phyloP scores from a whole-genome alignment of 768 basidiomycete genomes.

The Melanogaster broomeanus region DNA sequence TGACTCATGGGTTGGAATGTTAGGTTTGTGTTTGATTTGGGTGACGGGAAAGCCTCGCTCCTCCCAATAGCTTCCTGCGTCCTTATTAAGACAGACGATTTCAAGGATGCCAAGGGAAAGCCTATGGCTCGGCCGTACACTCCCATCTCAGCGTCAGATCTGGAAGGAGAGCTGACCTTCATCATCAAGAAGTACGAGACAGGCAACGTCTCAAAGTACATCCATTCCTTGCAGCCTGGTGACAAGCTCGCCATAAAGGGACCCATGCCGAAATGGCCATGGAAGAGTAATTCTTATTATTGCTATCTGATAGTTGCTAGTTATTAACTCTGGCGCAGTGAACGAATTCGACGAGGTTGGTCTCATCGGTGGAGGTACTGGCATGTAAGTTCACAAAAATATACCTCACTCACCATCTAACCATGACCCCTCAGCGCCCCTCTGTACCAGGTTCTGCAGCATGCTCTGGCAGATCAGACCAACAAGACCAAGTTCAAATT shows the following conservation, averaged over 20 bases:
- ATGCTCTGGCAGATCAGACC: slow-evolving; percentile 66
- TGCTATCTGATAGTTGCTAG: neutral
- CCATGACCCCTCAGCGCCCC: slow-evolving; percentile 57
- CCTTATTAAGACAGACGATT: slow-evolving; percentile 71
- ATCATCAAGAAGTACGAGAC: slow-evolving; percentile 84
- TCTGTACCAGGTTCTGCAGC: slow-evolving; percentile 77
- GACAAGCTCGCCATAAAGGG: slow-evolving; percentile 87
- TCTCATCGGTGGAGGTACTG: slow-evolving; percentile 91
- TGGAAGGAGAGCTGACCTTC: slow-evolving; percentile 74
- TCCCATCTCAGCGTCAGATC: slow-evolving; percentile 78
- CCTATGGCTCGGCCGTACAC: slow-evolving; percentile 93
- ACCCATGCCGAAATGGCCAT: slow-evolving; percentile 85
- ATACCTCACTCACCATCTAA: slow-evolving; percentile 1
- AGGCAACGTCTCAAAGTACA: slow-evolving; percentile 83
- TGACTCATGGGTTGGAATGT: neutral
- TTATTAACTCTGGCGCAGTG: slow-evolving; percentile 40
- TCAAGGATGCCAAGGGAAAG: slow-evolving; percentile 79
- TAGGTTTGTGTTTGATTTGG: slow-evolving; percentile 81
- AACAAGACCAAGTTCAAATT: slow-evolving; percentile 97
- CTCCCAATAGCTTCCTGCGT: slow-evolving; percentile 81
- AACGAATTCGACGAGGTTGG: slow-evolving; percentile 86
- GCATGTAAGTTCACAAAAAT: slow-evolving; percentile 60
- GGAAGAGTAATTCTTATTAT: slow-evolving; percentile 56
- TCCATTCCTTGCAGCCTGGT: slow-evolving; percentile 79
- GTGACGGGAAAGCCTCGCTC: slow-evolving; percentile 73